Conservation (phyloP, 305 asterid species). For the Ilex paraguariensis region DNA sequence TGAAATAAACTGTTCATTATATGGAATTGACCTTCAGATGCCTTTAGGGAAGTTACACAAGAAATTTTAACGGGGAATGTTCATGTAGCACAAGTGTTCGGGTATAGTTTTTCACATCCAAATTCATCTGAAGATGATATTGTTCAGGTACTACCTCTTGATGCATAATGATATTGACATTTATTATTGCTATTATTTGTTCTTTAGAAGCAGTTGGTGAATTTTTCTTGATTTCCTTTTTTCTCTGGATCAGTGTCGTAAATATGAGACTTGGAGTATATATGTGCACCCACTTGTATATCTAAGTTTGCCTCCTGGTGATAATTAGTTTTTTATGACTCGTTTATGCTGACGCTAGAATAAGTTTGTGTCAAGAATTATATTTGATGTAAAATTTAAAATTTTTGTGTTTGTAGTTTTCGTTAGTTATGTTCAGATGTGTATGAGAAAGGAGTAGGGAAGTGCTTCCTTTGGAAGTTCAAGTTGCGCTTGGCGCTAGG, state of each 20-base stretch:
- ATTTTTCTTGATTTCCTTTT: neutral
- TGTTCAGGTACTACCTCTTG: conserved; percentile 44
- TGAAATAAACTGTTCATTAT: too few relatives aligned
- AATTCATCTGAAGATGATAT: conserved; percentile 30
- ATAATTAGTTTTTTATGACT: too few relatives aligned
- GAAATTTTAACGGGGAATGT: conserved; percentile 24
- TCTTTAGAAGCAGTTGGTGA: neutral
- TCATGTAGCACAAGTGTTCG: conserved; percentile 18
- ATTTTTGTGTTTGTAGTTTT: too few relatives aligned
- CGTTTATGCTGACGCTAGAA: too few relatives aligned
- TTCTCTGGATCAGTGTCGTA: neutral
- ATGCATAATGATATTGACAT: conserved; percentile 16
- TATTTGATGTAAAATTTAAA: too few relatives aligned
- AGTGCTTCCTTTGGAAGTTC: too few relatives aligned
- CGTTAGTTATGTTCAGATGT: too few relatives aligned
- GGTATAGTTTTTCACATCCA: conserved; percentile 26
- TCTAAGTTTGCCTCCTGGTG: neutral
- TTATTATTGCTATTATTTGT: conserved; percentile 10
- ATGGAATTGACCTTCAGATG: conserved; percentile 31
- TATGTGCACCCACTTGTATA: neutral
- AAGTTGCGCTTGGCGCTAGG: too few relatives aligned
- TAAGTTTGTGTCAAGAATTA: too few relatives aligned
- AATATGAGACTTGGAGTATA: neutral
- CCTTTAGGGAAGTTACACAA: conserved; percentile 24
- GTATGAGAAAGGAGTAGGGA: too few relatives aligned